These are phyloP conservation scores for Steccherinum ochraceum DNA, from an alignment of 768 basidiomycete genomes.

Conservation along the genomic window DNA sequence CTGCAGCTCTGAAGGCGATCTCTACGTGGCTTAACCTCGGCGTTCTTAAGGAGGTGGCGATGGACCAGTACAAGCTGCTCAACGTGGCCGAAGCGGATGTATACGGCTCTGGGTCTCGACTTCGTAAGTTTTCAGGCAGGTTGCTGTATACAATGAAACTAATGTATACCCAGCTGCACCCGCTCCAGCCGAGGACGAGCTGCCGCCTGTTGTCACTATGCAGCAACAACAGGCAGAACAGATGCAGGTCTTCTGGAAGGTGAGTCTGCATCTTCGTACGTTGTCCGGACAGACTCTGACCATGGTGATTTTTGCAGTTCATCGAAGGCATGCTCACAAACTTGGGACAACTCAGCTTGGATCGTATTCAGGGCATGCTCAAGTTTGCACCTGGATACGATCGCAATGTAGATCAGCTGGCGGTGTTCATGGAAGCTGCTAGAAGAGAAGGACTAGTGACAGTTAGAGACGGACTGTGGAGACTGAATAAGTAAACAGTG, in stretches of 20 bases:
- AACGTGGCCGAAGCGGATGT: conserved; percentile 51
- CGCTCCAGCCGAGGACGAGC: conserved; percentile 33
- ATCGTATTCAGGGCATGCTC: conserved; percentile 87
- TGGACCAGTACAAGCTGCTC: conserved; percentile 56
- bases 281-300: no score
- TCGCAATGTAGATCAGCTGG: conserved; percentile 72
- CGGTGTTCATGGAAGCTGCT: conserved; percentile 74
- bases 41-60: conserved; percentile 64
- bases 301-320: conserved; percentile 48
- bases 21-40: conserved; percentile 81
- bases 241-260: conserved; percentile 89
- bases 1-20: conserved; percentile 65
- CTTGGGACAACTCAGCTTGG: conserved; percentile 65
- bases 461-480: conserved; percentile 69
- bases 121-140: no score
- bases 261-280: conserved; percentile 19
- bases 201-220: conserved; percentile 43
- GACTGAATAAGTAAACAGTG: conserved; percentile 24
- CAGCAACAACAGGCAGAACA: conserved; percentile 81
- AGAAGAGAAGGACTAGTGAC: conserved; percentile 70
- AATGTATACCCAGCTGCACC: background rate
- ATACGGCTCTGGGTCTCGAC: conserved; percentile 15
- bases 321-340: conserved; percentile 92
- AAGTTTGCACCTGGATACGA: conserved; percentile 81
- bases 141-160: no score